phyloP scores from a whole-genome alignment of 2,329 filamentous ascomycete species.

The Colletotrichum chlorophyti region DNA sequence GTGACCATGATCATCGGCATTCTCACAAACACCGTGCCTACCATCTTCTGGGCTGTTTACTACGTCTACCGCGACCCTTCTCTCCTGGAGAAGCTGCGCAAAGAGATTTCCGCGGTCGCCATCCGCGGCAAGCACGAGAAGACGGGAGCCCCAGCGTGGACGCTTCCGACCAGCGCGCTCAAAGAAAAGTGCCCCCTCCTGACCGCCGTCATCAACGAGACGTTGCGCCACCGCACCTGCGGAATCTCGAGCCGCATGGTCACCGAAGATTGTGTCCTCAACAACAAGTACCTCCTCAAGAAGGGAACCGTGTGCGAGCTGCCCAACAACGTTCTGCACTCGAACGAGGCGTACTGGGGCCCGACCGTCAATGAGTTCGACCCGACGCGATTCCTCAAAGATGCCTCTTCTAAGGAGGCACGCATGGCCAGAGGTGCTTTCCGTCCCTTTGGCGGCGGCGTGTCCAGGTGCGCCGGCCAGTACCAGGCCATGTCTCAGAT shows the following conservation, averaged over 20 bases:
- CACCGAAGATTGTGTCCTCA: constrained; percentile 43
- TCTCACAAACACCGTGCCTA: constrained; percentile 42
- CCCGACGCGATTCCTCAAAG: not conserved
- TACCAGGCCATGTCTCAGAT: not conserved
- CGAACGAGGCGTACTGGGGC: not conserved
- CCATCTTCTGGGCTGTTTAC: constrained; percentile 42
- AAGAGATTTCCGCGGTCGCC: constrained; percentile 35
- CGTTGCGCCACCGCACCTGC: constrained; percentile 43
- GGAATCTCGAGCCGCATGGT: constrained; percentile 43
- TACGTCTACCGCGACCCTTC: constrained; percentile 36
- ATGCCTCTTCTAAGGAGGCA: not conserved
- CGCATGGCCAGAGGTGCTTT: not conserved
- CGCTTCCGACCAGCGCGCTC: constrained; percentile 42
- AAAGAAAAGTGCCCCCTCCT: constrained; percentile 48
- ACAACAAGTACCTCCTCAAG: not conserved
- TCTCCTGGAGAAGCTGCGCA: constrained; percentile 35
- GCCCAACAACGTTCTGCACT: not conserved
- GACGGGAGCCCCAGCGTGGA: constrained; percentile 2
- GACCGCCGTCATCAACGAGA: constrained; percentile 49
- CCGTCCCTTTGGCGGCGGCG: not conserved
- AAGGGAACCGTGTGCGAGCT: not conserved
- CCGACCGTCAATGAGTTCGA: not conserved
- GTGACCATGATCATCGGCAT: not conserved
- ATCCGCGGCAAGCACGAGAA: constrained; percentile 1
- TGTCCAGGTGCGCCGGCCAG: not conserved